Conservation (phyloP, 2,329 filamentous ascomycete species). For the Aspergillus candidus region DNA sequence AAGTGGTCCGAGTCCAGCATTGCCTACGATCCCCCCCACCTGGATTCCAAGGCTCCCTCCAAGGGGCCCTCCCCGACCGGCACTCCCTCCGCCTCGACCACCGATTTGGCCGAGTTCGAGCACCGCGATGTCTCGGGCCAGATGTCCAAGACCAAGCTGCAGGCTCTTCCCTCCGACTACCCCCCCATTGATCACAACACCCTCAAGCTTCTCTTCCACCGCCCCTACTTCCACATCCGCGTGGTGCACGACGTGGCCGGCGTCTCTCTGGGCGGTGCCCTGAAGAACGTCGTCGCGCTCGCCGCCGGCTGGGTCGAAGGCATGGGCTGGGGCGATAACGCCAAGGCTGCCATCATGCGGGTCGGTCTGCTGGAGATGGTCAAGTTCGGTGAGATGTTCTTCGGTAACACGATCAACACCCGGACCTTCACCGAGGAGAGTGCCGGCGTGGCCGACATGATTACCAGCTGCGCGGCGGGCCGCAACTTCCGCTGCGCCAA, state of each 20-base stretch:
- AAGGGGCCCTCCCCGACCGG: slow-evolving; percentile 59
- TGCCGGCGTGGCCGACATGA: slow-evolving; percentile 89
- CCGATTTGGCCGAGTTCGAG: slow-evolving; percentile 47
- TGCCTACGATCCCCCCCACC: slow-evolving; percentile 84
- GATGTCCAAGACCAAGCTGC: slow-evolving; percentile 63
- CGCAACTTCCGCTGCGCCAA: slow-evolving; percentile 93
- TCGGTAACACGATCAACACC: slow-evolving; percentile 70
- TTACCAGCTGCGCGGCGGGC: slow-evolving; percentile 87
- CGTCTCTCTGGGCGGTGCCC: slow-evolving; percentile 84
- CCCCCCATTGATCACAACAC: slow-evolving; percentile 79
- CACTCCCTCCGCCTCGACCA: slow-evolving; percentile 48
- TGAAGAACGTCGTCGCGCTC: slow-evolving; percentile 95
- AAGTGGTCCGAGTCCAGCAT: slow-evolving; percentile 98
- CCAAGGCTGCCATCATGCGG: slow-evolving; percentile 97
- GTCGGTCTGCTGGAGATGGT: slow-evolving; percentile 95
- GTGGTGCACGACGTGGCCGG: slow-evolving; percentile 94
- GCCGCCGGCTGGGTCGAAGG: slow-evolving; percentile 94
- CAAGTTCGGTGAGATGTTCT: slow-evolving; percentile 90
- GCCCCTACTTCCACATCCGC: slow-evolving; percentile 95
- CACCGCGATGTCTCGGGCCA: slow-evolving; percentile 66
- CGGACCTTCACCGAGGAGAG: slow-evolving; percentile 96
- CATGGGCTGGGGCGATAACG: slow-evolving; percentile 95
- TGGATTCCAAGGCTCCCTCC: slow-evolving; percentile 78
- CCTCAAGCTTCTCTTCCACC: slow-evolving; percentile 82
- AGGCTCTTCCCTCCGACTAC: slow-evolving; percentile 72